Base-by-base conservation (phyloP, 2,329 filamentous ascomycete genomes). In the Cladosporium oxysporum region DNA sequence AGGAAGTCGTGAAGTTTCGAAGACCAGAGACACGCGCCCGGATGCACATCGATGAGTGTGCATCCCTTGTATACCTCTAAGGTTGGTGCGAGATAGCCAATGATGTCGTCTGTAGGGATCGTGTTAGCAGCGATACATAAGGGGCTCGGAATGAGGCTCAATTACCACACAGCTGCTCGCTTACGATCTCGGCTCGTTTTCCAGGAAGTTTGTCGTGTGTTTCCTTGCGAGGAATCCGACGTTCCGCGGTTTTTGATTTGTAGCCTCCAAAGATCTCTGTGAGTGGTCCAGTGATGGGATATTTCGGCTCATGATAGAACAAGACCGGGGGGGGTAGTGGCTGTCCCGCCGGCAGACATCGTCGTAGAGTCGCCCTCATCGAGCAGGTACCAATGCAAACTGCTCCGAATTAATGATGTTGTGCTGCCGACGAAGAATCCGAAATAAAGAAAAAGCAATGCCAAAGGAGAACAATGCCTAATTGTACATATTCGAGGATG, bases 1-100 rank as follows among this genome's bases (percentile, higher is more conserved):
- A 99, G 82, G 55, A 85, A 80, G 0, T 91, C 83, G 75, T 97
- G 88, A 0, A 98, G 81, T 72, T 90, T 91, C 31, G 82, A 82
- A 37, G 93, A 96, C 87, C 90, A 95, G 2, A 96, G 63, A 10
- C 93, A 92, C 1, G 81, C 81, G 16, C 93, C 93, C 0, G 94
- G 94, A 76, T 93, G 92, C 65, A 97, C 81, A 75, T 98, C 94
- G 72, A 99, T 82, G 23, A 63, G 84, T 72, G 96, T 93, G 78
- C 93, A 93, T 63, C 91, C 91, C 59, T 83, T 81, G 76, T 95
- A 89, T 53, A 87, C 85, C 37, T 87, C 80, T 21, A 98, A 83
- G 2, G 87, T 88, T 0, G 85, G 84, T 2, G 85, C 87, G n/a
- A 96, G 79, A 67, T 91, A 91, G 7, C 86, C 76, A 55, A 96